These are phyloP conservation scores for Boletus patriciae DNA, from an alignment of 768 basidiomycete genomes.

Conservation along the genomic window DNA sequence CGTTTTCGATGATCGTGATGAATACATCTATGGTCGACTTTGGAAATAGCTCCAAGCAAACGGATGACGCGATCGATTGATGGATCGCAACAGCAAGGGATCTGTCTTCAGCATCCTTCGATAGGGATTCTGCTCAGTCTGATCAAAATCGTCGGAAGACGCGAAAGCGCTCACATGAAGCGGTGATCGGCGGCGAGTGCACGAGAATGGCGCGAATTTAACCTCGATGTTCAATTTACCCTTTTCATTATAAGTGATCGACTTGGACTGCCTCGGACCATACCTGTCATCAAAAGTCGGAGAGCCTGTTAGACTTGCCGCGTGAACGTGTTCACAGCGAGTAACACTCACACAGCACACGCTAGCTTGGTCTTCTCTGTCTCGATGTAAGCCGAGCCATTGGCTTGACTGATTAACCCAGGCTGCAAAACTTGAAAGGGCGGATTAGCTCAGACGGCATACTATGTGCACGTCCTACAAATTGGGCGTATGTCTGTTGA, in stretches of 20 bases:
- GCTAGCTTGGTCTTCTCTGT: constrained; percentile 89
- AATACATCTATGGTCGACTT: constrained; percentile 94
- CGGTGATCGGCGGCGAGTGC: constrained; percentile 71
- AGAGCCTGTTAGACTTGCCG: background rate
- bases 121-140: constrained; percentile 5
- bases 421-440: constrained; percentile 72
- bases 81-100: constrained; percentile 80
- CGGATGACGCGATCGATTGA: constrained; percentile 79
- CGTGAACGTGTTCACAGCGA: background rate
- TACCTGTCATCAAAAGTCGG: constrained; percentile 49
- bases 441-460: constrained; percentile 4
- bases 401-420: constrained; percentile 89
- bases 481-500: constrained; percentile 77
- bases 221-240: constrained; percentile 93
- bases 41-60: constrained; percentile 87
- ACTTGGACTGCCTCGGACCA: constrained; percentile 84
- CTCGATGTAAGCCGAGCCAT: constrained; percentile 97
- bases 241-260: constrained; percentile 76
- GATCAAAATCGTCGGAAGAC: background rate
- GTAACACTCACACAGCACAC: constrained; percentile 80
- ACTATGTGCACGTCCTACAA: constrained; percentile 51
- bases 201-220: constrained; percentile 95
- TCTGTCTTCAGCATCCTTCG: constrained; percentile 91
- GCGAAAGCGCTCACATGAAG: constrained; percentile 63
- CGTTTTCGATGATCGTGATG: constrained; percentile 87